Evolutionary conservation across 1,284 basidiomycete species (phyloP).

Genomic region (Pseudozyma flocculosa): DNA sequence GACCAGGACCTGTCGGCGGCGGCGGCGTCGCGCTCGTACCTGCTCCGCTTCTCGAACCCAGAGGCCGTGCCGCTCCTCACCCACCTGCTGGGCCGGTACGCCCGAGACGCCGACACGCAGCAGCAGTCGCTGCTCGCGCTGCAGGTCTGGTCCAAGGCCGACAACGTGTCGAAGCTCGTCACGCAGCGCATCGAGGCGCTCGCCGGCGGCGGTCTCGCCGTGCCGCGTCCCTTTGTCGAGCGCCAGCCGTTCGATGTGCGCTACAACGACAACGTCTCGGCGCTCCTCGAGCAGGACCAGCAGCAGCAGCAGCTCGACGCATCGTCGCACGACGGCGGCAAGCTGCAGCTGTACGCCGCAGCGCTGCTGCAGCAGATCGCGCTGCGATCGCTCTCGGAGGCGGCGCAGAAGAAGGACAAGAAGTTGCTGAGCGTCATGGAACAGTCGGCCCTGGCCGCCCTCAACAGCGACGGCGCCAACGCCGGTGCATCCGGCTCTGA

Average conservation of each 20-base stretch:
- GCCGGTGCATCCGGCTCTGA: background rate
- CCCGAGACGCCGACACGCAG: no score
- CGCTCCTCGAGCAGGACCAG: background rate
- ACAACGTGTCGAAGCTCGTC: background rate
- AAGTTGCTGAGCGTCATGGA: constrained; percentile 19
- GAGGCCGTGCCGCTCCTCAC: background rate
- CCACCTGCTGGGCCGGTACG: background rate
- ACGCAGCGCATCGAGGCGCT: background rate
- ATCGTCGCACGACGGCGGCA: no score
- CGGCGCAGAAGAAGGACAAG: background rate
- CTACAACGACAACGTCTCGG: constrained; percentile 2
- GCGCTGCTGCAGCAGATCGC: background rate
- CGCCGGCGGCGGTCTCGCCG: background rate
- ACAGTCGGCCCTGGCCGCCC: constrained; percentile 22
- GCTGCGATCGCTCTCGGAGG: background rate
- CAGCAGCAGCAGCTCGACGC: background rate
- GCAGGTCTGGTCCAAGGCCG: background rate
- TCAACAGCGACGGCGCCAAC: background rate
- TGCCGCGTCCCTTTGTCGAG: background rate
- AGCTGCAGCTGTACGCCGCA: background rate
- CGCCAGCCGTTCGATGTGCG: constrained; percentile 3
- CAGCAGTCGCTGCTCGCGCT: background rate
- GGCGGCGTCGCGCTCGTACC: background rate
- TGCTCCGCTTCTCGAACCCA: background rate
- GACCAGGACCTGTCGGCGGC: no score